These are phyloP conservation scores for Saprolegnia diclina DNA, from an alignment of 352 stramenopile species.

Conservation along the genomic window DNA sequence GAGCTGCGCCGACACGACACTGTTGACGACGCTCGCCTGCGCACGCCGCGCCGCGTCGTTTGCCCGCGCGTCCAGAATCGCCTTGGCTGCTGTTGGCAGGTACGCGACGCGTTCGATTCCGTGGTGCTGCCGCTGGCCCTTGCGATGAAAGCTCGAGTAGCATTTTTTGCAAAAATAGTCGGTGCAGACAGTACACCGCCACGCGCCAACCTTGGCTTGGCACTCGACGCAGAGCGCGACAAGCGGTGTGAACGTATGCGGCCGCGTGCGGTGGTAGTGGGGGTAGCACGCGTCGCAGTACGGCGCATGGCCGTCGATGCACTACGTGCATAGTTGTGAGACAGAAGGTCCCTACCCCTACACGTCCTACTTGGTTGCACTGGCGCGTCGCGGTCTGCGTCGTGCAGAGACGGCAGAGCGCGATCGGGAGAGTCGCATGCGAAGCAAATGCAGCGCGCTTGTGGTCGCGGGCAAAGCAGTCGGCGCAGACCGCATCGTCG, in stretches of 20 bases:
- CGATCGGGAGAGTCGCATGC: not conserved
- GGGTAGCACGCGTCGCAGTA: conserved; percentile 25
- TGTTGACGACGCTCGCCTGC: not conserved
- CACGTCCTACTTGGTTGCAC: conserved; percentile 16
- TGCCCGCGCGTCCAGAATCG: conserved; percentile 4
- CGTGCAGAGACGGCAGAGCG: conserved; percentile 13
- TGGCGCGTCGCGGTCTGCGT: conserved; percentile 19
- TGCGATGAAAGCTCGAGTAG: conserved; percentile 26
- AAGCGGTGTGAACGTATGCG: conserved; percentile 13
- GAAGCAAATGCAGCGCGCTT: conserved; percentile 10
- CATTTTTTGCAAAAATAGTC: conserved; percentile 27
- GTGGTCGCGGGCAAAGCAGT: conserved; percentile 22
- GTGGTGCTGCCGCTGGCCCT: conserved; percentile 25
- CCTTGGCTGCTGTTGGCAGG: conserved; percentile 11
- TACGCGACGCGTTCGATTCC: conserved; percentile 11
- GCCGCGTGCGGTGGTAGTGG: conserved; percentile 14
- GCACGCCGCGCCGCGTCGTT: not conserved
- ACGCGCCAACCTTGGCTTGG: conserved; percentile 10
- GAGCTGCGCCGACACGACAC: not conserved
- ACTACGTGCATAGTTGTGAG: not conserved
- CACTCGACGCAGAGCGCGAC: conserved; percentile 21
- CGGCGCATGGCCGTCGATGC: conserved; percentile 11
- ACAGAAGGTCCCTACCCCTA: not conserved
- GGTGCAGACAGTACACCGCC: conserved; percentile 17
- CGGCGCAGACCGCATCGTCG: conserved; percentile 13